Percentiles rank a stretch among this genome's conserved stretches.
phyloP scores from a whole-genome alignment of 1,139 yeast genomes.

The Suhomyces choctaworum region DNA sequence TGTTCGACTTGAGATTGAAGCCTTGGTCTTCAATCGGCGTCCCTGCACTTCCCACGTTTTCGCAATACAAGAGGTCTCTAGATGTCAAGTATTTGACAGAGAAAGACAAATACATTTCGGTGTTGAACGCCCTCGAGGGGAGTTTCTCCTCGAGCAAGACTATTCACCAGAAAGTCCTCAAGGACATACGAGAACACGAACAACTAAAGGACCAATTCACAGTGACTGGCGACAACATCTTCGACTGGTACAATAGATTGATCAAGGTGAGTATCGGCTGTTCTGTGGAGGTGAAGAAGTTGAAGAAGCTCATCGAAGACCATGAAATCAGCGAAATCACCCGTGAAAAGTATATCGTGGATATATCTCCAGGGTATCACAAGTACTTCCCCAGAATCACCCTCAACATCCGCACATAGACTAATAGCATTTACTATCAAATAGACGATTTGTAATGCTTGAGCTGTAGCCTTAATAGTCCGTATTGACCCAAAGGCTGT shows the following conservation, averaged over 20 bases:
- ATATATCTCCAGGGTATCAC: constrained; percentile 33
- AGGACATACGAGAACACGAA: constrained; percentile 14
- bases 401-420: constrained; percentile 6
- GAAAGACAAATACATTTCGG: constrained; percentile 11
- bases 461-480: too few relatives aligned
- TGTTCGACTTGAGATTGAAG: constrained; percentile 74
- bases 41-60: constrained; percentile 61
- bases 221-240: constrained; percentile 17
- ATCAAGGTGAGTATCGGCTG: constrained; percentile 28
- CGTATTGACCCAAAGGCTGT: too few relatives aligned
- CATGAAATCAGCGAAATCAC: constrained; percentile 7
- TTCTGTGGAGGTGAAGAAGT: constrained; percentile 22
- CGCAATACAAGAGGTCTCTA: constrained; percentile 28
- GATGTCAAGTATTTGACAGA: constrained; percentile 9
- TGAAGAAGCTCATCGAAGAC: constrained; percentile 14
- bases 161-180: constrained; percentile 10
- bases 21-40: constrained; percentile 83
- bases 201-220: constrained; percentile 19
- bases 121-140: constrained; percentile 13
- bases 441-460: too few relatives aligned
- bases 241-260: constrained; percentile 26
- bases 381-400: constrained; percentile 40
- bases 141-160: constrained; percentile 14
- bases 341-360: constrained; percentile 17
- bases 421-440: background rate